phyloP scores from a whole-genome alignment of 2,329 filamentous ascomycete genomes.

The Elsinoe batatas region DNA sequence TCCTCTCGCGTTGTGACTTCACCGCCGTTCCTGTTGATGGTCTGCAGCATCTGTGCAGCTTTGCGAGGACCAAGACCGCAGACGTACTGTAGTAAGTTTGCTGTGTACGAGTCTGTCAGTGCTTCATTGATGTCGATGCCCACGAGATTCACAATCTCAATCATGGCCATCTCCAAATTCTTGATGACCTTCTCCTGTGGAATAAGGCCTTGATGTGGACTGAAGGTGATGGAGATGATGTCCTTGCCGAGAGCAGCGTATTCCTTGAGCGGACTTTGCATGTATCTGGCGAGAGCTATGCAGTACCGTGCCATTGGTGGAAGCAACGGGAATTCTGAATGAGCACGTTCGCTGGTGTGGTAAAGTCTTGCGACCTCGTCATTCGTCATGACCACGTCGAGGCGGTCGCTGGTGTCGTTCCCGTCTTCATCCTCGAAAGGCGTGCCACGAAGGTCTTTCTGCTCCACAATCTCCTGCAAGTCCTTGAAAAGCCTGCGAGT shows the following conservation, averaged over 20 bases:
- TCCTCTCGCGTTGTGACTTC: conserved; percentile 75
- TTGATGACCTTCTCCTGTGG: conserved; percentile 79
- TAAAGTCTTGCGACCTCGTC: conserved; percentile 96
- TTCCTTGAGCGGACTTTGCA: conserved; percentile 93
- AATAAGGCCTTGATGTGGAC: conserved; percentile 79
- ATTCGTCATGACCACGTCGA: conserved; percentile 87
- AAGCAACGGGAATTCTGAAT: conserved; percentile 70
- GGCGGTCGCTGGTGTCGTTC: conserved; percentile 61
- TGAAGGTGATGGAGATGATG: conserved; percentile 76
- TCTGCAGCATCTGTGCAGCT: conserved; percentile 73
- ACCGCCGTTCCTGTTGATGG: conserved; percentile 84
- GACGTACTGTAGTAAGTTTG: conserved; percentile 81
- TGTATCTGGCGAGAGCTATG: conserved; percentile 76
- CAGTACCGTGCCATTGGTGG: conserved; percentile 77
- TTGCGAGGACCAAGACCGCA: conserved; percentile 89
- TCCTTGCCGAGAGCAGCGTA: conserved; percentile 89
- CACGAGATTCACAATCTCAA: conserved; percentile 95
- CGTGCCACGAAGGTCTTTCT: conserved; percentile 66
- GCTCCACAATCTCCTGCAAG: conserved; percentile 65
- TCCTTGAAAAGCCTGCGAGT: conserved; percentile 76
- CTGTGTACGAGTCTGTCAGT: conserved; percentile 67
- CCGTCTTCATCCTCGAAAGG: conserved; percentile 74
- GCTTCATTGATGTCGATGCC: conserved; percentile 94
- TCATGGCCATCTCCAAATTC: conserved; percentile 88
- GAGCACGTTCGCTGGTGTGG: conserved; percentile 75